A percentile compares a stretch with the other conserved stretches of the same genome.
Evolutionary conservation across 257 asterid species (phyloP).

Genomic region (Sherardia arvensis): DNA sequence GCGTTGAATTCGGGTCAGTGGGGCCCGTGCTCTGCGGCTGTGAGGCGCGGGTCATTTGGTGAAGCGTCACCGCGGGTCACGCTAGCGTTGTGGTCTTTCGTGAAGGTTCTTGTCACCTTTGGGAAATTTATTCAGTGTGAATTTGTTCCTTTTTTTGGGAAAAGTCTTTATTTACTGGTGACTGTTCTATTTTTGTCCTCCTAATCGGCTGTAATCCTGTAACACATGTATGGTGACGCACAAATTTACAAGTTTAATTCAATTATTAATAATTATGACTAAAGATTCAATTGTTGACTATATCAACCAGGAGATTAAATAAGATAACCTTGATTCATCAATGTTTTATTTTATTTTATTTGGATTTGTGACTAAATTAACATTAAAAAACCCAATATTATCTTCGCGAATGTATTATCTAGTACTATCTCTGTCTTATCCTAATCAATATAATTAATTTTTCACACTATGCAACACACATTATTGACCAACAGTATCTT

Average conservation of each 20-base stretch:
- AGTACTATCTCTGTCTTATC: no score
- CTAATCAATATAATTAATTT: no score
- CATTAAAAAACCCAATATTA: no score
- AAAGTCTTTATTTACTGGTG: not conserved
- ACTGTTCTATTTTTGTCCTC: not conserved
- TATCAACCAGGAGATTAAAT: no score
- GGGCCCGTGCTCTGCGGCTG: slow-evolving; percentile 4
- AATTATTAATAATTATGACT: no score
- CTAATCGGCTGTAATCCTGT: not conserved
- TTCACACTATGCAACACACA: no score
- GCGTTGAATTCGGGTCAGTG: slow-evolving; percentile 2
- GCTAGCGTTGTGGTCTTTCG: not conserved
- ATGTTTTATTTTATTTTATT: no score
- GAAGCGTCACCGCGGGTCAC: not conserved
- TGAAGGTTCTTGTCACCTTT: not conserved
- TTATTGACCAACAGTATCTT: no score
- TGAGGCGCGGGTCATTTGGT: slow-evolving; percentile 4
- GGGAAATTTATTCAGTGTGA: not conserved
- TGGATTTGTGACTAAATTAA: no score
- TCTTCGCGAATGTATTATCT: no score
- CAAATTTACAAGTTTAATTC: not conserved
- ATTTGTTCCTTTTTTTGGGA: not conserved
- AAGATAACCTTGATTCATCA: no score
- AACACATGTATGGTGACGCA: not conserved
- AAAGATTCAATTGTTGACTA: no score